Base-by-base conservation (phyloP, 345 rosid genomes). In the Raphanus sativus region DNA sequence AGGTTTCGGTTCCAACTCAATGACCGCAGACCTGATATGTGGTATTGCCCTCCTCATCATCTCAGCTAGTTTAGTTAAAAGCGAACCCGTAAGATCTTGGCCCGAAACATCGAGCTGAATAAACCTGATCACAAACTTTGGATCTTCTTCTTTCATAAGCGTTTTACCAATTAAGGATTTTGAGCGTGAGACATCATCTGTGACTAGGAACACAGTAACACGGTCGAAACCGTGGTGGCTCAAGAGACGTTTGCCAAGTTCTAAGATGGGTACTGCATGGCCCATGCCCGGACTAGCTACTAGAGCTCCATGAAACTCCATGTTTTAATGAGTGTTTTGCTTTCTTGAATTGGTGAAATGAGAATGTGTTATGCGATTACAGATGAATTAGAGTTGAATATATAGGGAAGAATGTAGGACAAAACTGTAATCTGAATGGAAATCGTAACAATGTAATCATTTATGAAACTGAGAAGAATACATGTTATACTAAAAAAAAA, bases 11-110 rank as follows among this genome's bases (percentile, higher is more conserved):
- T 83, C 55, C 80, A 86, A 40, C 5, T 3, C 29, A 17, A 75
- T 58, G 50, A 91, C 36, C 4, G 84, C 84, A 0, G 88, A 65
- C 62, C 80, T 84, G 26, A 89, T 70, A 5, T 76, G 33, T 0
- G 89, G 89, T 30, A 77, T 56, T 16, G 87, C 77, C 65, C 62
- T 79, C 2, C 86, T 81, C 85, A 89, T 80, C 80, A 82, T 79
- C 75, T 74, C 75, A 1, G 82, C 62, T 54, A 80, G 75, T 15
- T 69, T 80, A n/a, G 70, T 25, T 40, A 80, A 32, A 55, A 80
- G 67, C 0, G 55, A 74, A 64, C 82, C 82, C 30, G 4, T 30
- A 1, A 74, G 16, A 56, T 74, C 79, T 55, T 80, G 82, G 55
- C 75, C 79, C 26, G 82, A 75, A 56, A 80, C 28, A 5, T 45